These are phyloP conservation scores for Dactylonectria estremocensis DNA, from an alignment of 2,329 filamentous ascomycete genomes.

Conservation along the genomic window DNA sequence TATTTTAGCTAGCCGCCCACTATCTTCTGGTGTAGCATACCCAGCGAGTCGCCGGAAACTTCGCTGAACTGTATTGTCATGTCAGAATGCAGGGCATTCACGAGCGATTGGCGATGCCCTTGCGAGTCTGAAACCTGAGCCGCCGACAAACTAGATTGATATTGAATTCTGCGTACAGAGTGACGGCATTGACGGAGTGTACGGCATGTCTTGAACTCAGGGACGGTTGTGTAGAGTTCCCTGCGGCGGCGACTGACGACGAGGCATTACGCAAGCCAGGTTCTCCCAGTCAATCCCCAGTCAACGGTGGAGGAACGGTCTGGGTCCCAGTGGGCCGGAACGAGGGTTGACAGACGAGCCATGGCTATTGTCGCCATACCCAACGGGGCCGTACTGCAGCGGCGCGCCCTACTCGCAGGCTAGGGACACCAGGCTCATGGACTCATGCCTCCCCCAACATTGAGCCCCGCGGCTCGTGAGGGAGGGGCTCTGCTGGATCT, in stretches of 20 bases:
- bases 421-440: background rate
- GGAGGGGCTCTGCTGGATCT: background rate
- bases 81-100: background rate
- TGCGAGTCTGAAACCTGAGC: slow-evolving; percentile 17
- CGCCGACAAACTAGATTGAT: slow-evolving; percentile 2
- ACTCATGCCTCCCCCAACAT: slow-evolving; percentile 6
- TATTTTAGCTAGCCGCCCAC: slow-evolving; percentile 18
- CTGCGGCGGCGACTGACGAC: slow-evolving; percentile 19
- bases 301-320: slow-evolving; percentile 40
- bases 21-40: slow-evolving; percentile 5
- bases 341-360: slow-evolving; percentile 19
- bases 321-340: slow-evolving; percentile 42
- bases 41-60: slow-evolving; percentile 20
- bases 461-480: slow-evolving; percentile 1
- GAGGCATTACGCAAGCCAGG: slow-evolving; percentile 45
- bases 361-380: slow-evolving; percentile 14
- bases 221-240: background rate
- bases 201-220: slow-evolving; percentile 5
- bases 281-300: slow-evolving; percentile 1
- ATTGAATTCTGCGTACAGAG: background rate
- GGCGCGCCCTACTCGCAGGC: background rate
- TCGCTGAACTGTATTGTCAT: background rate
- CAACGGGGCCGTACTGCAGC: slow-evolving; percentile 1
- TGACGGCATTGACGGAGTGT: background rate
- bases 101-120: slow-evolving; percentile 9